Base-by-base conservation (phyloP, 2,329 filamentous ascomycete species). In the Thielaviopsis ethacetica region DNA sequence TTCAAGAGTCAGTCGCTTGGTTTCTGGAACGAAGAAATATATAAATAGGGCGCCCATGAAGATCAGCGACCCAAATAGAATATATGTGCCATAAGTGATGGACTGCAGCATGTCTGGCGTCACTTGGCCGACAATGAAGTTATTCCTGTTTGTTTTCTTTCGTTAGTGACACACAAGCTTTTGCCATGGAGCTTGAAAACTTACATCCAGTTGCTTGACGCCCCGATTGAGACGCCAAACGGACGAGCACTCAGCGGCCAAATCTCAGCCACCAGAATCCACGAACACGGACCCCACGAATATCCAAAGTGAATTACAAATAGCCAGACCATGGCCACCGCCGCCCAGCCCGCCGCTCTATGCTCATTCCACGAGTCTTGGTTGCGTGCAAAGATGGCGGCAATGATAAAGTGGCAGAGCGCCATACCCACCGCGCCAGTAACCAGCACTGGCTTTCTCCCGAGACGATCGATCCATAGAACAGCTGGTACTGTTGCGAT, bases 251-350 rank as follows among this genome's bases (percentile, higher is more conserved):
- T 83, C 5, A 88, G 70, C 0, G 85, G 86, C 82, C 83, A 90
- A 50, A 90, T 81, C 69, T 89, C 86, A 1, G 84, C 80, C 1
- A 88, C 78, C 59, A 90, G 75, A 62, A 88, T 86, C 86, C 86
- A 89, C 0, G 82, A 79, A 64, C 81, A 84, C 2, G 85, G 85
- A 0, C 85, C 84, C 85, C 85, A 90, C 0, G 78, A 82, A 67
- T 87, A 88, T 30, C 83, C 86, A 65, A 90, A 90, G 68, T 86
- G 79, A 30, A 87, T 73, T 27, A 87, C 81, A 63, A 86, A 89
- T 0, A 90, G 74, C 85, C 85, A 89, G 9, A 86, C 81, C 79
- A 86, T 84, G 57, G 67, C 71, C 1, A 77, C 73, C 5, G 77
- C 83, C 0, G 84, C 85, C 86, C 86, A 90, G 1, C 85, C 85